These are phyloP conservation scores for Rhodamnia rubescens DNA, from an alignment of 345 rosid species.

Conservation along the genomic window DNA sequence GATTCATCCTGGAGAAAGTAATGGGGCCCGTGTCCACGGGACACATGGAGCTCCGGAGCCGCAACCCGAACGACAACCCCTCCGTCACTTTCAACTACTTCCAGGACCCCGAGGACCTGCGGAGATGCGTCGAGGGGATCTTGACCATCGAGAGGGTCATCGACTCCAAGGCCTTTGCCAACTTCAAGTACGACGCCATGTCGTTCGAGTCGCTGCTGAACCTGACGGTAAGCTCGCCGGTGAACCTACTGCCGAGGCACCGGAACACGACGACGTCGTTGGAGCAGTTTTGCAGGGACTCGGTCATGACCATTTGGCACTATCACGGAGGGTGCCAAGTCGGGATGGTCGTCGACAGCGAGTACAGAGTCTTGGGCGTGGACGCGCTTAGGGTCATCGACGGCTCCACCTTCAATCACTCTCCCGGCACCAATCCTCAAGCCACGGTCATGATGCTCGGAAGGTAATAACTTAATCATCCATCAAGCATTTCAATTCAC, in stretches of 20 bases:
- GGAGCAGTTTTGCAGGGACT: constrained; percentile 64
- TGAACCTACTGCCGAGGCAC: constrained; percentile 62
- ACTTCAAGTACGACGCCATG: constrained; percentile 14
- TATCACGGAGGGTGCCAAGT: constrained; percentile 90
- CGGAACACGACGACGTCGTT: constrained; percentile 31
- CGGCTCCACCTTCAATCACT: constrained; percentile 60
- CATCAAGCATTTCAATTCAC: neutral
- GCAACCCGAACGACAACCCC: constrained; percentile 18
- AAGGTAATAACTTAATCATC: constrained; percentile 27
- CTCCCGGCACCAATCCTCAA: constrained; percentile 93
- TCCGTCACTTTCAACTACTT: constrained; percentile 33
- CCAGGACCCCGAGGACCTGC: constrained; percentile 26
- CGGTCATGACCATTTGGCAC: constrained; percentile 93
- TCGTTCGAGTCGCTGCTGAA: constrained; percentile 15
- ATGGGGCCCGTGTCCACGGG: constrained; percentile 25
- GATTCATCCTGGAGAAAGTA: constrained; percentile 31
- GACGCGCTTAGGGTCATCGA: constrained; percentile 46
- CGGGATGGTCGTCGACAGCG: constrained; percentile 57
- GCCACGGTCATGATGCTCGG: constrained; percentile 99
- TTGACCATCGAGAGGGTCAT: constrained; percentile 15
- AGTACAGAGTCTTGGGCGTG: constrained; percentile 61
- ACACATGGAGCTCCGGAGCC: constrained; percentile 16
- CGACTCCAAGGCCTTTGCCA: constrained; percentile 14
- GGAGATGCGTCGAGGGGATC: constrained; percentile 24
- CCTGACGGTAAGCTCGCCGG: constrained; percentile 17